Conservation (phyloP, 805 yeast species). For the Candida loeiensis region DNA sequence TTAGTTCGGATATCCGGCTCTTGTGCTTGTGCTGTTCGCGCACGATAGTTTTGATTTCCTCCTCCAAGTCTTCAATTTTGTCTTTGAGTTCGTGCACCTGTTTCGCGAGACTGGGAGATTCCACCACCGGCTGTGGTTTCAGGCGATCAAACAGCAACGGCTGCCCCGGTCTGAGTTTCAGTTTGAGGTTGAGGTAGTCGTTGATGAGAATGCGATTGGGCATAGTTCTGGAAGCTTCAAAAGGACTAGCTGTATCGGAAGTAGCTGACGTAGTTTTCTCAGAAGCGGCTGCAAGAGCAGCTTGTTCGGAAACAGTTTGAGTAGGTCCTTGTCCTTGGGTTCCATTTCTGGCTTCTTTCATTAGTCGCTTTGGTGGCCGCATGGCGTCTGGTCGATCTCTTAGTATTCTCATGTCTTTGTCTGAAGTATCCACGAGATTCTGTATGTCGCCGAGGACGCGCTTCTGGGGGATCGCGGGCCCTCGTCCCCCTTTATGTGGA, state of each 20-base stretch:
- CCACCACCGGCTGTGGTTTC: neutral
- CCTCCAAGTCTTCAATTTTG: constrained; percentile 12
- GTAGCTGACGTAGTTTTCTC: no score
- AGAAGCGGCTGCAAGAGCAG: no score
- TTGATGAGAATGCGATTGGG: constrained; percentile 5
- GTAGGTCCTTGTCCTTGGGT: no score
- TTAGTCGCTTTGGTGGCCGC: no score
- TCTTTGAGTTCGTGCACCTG: constrained; percentile 9
- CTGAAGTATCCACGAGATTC: no score
- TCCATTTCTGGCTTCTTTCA: no score
- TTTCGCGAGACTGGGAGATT: constrained; percentile 6
- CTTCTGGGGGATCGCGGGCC: constrained; percentile 8
- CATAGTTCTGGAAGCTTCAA: neutral
- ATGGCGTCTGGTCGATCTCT: no score
- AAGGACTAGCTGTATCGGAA: no score
- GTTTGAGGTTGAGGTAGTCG: constrained; percentile 7
- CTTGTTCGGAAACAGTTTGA: no score
- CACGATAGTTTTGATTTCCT: constrained; percentile 12
- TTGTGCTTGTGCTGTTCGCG: constrained; percentile 10
- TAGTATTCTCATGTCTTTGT: no score
- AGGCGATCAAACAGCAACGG: constrained; percentile 3
- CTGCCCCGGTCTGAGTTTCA: constrained; percentile 5
- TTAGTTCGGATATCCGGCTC: constrained; percentile 6
- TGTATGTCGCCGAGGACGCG: constrained; percentile 10
- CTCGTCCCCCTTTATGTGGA: neutral